These are phyloP conservation scores for Wickerhamomyces chambardii DNA, from an alignment of 805 yeast species.

Conservation along the genomic window DNA sequence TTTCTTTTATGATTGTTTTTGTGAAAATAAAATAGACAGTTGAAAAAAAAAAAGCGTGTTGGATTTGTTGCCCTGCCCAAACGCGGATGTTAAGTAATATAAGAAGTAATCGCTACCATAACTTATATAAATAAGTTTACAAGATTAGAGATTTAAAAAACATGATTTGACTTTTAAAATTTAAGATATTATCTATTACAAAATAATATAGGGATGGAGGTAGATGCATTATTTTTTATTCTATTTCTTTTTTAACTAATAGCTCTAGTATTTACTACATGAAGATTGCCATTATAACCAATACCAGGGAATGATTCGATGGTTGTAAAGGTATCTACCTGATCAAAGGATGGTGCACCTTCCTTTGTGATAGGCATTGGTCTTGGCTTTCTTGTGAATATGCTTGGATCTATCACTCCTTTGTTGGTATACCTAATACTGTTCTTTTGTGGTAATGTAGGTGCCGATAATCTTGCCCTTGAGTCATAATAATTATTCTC, in stretches of 20 bases:
- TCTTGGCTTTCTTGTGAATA: constrained; percentile 2
- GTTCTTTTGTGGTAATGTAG: neutral
- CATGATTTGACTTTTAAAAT: no score
- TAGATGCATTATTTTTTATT: no score
- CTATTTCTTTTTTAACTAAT: neutral
- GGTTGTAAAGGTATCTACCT: neutral
- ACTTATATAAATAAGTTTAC: no score
- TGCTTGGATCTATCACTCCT: neutral
- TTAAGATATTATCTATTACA: no score
- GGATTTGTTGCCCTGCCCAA: no score
- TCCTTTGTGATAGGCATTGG: neutral
- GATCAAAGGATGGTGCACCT: neutral
- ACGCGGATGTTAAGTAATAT: no score
- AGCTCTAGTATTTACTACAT: neutral
- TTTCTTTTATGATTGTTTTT: no score
- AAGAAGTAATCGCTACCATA: no score
- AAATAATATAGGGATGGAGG: no score
- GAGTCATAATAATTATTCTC: neutral
- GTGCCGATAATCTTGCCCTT: neutral
- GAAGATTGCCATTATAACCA: neutral
- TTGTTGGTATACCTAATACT: neutral
- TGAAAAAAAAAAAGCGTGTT: no score
- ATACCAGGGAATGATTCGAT: neutral
- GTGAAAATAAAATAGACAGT: no score
- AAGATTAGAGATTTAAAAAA: no score